phyloP scores from a whole-genome alignment of 257 asterid species.

The Jacaranda mimosifolia region DNA sequence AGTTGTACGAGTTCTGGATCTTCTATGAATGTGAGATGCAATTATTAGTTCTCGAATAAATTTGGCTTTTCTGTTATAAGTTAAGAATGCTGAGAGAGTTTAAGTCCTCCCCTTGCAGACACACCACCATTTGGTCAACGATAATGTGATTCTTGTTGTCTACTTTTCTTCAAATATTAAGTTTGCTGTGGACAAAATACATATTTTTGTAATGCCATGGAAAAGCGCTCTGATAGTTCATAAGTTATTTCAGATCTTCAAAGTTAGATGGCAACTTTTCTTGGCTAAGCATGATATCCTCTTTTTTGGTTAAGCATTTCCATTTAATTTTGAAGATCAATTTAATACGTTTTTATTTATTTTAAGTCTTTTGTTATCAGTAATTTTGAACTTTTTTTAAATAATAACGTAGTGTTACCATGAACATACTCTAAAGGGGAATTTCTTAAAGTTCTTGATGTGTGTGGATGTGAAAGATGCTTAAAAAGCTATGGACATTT shows the following conservation, averaged over 20 bases:
- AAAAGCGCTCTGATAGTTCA: neutral
- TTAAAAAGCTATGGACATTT: neutral
- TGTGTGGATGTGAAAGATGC: neutral
- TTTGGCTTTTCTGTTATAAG: neutral
- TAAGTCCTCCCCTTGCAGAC: no score
- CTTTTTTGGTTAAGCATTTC: neutral
- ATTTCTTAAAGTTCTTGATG: neutral
- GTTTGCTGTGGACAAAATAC: neutral
- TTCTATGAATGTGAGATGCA: constrained; percentile 15
- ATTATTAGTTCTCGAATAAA: neutral
- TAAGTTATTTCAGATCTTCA: neutral
- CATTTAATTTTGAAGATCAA: no score
- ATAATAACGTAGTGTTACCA: neutral
- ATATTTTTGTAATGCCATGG: neutral
- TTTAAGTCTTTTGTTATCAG: no score
- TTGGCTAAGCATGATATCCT: neutral
- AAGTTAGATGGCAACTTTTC: neutral
- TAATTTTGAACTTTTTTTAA: neutral
- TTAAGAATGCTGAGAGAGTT: neutral
- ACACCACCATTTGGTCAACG: no score
- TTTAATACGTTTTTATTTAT: no score
- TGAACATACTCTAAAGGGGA: neutral
- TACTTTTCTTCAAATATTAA: no score
- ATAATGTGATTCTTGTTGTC: neutral
- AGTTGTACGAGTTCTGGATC: constrained; percentile 9